phyloP scores from a whole-genome alignment of 2,329 filamentous ascomycete species.

The Colletotrichum sp. region DNA sequence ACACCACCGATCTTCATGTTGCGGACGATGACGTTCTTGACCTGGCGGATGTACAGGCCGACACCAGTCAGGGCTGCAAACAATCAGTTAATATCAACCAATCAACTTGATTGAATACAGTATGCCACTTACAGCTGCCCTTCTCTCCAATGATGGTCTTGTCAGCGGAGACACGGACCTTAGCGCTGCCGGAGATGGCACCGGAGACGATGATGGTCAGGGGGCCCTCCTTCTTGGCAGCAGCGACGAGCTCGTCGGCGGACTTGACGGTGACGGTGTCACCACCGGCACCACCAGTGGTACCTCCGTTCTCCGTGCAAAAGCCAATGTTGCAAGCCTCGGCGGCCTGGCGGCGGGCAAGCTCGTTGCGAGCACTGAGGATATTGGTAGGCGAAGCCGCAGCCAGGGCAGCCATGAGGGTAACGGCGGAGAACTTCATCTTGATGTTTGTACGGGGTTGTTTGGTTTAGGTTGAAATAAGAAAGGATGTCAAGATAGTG shows the following conservation, averaged over 20 bases:
- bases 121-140: conserved; percentile 21
- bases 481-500: background rate
- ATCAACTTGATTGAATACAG: rapidly evolving
- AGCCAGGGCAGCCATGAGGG: conserved; percentile 16
- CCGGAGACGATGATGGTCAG: conserved; percentile 34
- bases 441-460: conserved; percentile 16
- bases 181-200: conserved; percentile 27
- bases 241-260: conserved; percentile 29
- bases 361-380: conserved; percentile 12
- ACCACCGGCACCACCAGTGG: conserved; percentile 32
- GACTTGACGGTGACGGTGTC: conserved; percentile 31
- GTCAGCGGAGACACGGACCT: conserved; percentile 38
- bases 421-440: conserved; percentile 20
- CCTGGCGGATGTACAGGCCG: conserved; percentile 55
- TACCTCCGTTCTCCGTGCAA: conserved; percentile 36
- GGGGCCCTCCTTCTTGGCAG: conserved; percentile 28
- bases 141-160: conserved; percentile 44
- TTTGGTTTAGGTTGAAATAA: background rate
- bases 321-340: conserved; percentile 30
- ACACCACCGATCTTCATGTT: conserved; percentile 56
- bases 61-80: conserved; percentile 40
- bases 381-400: conserved; percentile 16
- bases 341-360: conserved; percentile 18
- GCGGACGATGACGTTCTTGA: conserved; percentile 61
- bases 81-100: background rate